A percentile compares a stretch with the other conserved stretches of the same genome.
Conservation (phyloP, 352 stramenopile species). For the Globisporangium cystogenes region DNA sequence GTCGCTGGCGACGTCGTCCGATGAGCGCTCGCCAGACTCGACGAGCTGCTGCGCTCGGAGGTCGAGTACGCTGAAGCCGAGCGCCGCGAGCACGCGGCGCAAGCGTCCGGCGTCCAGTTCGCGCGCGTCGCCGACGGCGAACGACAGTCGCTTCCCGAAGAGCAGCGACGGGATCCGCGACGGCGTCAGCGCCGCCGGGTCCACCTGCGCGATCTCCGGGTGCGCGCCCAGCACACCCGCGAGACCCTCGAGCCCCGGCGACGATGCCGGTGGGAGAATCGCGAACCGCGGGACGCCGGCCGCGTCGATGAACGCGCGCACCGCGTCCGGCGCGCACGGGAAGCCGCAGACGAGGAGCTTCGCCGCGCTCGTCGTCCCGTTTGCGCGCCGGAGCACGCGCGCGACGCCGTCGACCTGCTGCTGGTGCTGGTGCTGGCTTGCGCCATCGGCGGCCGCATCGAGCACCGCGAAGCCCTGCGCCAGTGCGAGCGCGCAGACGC, state of each 20-base stretch:
- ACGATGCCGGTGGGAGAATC: conserved; percentile 14
- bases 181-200: conserved; percentile 10
- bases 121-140: conserved; percentile 20
- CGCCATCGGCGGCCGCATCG: conserved; percentile 4
- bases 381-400: conserved; percentile 17
- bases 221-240: conserved; percentile 18
- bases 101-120: conserved; percentile 13
- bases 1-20: not conserved
- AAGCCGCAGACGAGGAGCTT: conserved; percentile 32
- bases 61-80: conserved; percentile 23
- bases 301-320: conserved; percentile 13
- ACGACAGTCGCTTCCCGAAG: conserved; percentile 29
- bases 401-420: conserved; percentile 1
- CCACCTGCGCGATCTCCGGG: conserved; percentile 21
- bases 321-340: conserved; percentile 14
- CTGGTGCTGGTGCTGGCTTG: not conserved
- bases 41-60: conserved; percentile 4
- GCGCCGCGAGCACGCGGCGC: conserved; percentile 11
- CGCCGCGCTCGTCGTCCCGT: conserved; percentile 10
- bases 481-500: not conserved
- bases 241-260: conserved; percentile 8
- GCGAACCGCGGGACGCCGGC: conserved; percentile 18
- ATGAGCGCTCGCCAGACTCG: not conserved
- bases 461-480: conserved; percentile 24
- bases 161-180: conserved; percentile 15